phyloP scores from a whole-genome alignment of 2,329 filamentous ascomycete genomes.

The Didymella lethalis region DNA sequence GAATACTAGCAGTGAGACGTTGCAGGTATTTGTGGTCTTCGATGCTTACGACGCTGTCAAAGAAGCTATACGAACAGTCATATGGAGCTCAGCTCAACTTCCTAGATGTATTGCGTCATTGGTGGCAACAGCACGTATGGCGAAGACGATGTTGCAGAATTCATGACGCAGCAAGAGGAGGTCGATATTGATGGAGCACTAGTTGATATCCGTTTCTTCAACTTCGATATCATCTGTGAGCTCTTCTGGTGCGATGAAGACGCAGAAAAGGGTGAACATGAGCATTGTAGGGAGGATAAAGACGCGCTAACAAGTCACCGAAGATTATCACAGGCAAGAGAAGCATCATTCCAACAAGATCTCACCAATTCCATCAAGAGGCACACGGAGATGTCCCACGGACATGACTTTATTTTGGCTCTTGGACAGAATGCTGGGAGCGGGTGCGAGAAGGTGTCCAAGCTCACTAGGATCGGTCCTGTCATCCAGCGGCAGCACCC shows the following conservation, averaged over 20 bases:
- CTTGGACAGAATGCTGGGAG: not conserved
- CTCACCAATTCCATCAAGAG: not conserved
- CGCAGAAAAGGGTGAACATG: not conserved
- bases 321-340: not conserved
- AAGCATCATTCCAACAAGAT: not conserved
- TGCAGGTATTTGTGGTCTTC: not conserved
- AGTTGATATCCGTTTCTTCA: not conserved
- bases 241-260: not conserved
- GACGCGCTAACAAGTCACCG: not conserved
- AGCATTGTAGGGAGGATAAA: not conserved
- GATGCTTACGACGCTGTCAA: not conserved
- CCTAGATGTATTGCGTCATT: not conserved
- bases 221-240: not conserved
- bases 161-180: not conserved
- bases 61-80: not conserved
- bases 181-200: not conserved
- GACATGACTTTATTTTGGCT: not conserved
- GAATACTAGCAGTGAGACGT: not conserved
- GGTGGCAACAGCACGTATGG: too few species aligned
- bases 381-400: not conserved
- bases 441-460: not conserved
- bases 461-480: not conserved
- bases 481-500: not conserved
- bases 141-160: not conserved
- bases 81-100: not conserved